Percentiles rank a stretch among this genome's conserved stretches.
Conservation (phyloP, 2,329 filamentous ascomycete species). For the Ophiostoma tasmaniense region DNA sequence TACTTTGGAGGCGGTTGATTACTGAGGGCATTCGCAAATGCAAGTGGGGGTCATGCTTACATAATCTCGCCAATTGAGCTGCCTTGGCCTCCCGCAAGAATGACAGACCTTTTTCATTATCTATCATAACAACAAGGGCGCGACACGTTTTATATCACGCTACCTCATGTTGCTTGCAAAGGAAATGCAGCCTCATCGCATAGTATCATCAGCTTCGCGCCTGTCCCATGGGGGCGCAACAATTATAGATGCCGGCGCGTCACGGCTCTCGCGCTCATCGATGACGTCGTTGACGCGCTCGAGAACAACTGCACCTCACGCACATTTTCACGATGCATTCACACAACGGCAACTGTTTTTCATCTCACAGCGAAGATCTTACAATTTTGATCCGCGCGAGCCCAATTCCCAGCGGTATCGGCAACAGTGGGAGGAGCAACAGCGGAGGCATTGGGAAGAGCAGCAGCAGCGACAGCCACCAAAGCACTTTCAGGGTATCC, state of each 20-base stretch:
- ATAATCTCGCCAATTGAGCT: background rate
- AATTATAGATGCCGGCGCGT: background rate
- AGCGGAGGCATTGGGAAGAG: slow-evolving; percentile 2
- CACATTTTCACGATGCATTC: background rate
- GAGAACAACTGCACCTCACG: background rate
- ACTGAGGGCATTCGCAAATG: background rate
- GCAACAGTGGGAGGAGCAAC: slow-evolving; percentile 9
- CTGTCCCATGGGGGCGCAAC: background rate
- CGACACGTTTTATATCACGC: background rate
- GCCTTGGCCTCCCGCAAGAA: background rate
- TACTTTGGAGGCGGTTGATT: background rate
- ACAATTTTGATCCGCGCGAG: slow-evolving; percentile 19
- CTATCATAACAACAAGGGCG: background rate
- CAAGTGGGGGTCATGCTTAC: background rate
- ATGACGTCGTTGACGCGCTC: background rate
- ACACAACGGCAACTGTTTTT: slow-evolving; percentile 3
- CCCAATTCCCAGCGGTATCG: background rate
- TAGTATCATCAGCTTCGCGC: background rate
- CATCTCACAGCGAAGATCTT: slow-evolving; percentile 2
- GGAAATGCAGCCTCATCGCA: background rate
- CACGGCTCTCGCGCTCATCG: background rate
- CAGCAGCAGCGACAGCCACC: slow-evolving; percentile 9
- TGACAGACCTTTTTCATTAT: background rate
- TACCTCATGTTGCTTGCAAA: background rate
- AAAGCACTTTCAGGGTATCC: slow-evolving; percentile 14